Evolutionary conservation across 208 protist species (phyloP), one percentile per base, ranked within the genome.

Genomic region (Crithidia thermophila): DNA sequence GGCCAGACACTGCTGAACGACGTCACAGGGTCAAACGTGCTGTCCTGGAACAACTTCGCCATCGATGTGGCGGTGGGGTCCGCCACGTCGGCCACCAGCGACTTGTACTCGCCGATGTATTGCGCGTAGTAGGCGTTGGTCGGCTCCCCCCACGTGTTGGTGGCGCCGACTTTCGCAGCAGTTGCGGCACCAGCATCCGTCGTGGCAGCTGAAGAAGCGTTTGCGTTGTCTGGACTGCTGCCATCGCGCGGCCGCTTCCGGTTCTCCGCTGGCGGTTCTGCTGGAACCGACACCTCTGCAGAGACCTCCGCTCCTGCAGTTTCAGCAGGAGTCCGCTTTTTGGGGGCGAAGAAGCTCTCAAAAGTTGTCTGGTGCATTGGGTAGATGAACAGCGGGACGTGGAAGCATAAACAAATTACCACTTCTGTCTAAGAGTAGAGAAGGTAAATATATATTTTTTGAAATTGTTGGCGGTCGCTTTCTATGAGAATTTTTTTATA

Each of bases 11-110:
- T 28, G 20, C 37, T 50, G 43, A 84, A 79, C 21, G 36, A 37
- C 37, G 20, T 70, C 7, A 52, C 40, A 0, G 87, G 79, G 55
- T 91, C 77, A 37, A 84, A 84, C 25, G 53, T 65, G 43, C 47
- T 58, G 4, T 76, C 75, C 53, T 85, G 79, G 40, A 95, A 77
- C 2, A 95, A 59, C 56, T 91, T 93, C 30, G 90, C 90, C 90
- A 95, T 93, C 16, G 75, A 85, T 18, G 80, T 88, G 11, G 81
- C 77, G 0, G 69, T 77, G 0, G 85, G 79, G 37, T 50, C 56
- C 34, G 73, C 62, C 14, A 72, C 39, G 21, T 77, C 71, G 14
- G 65, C 49, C 2, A 74, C 40, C 4, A 80, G 53, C 4, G 53
- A 36, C 36, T 42, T 47, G 37, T 76, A 77, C 58, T 85, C 82